Evolutionary conservation across 345 rosid species (phyloP).

Genomic region (Aurinia saxatilis): DNA sequence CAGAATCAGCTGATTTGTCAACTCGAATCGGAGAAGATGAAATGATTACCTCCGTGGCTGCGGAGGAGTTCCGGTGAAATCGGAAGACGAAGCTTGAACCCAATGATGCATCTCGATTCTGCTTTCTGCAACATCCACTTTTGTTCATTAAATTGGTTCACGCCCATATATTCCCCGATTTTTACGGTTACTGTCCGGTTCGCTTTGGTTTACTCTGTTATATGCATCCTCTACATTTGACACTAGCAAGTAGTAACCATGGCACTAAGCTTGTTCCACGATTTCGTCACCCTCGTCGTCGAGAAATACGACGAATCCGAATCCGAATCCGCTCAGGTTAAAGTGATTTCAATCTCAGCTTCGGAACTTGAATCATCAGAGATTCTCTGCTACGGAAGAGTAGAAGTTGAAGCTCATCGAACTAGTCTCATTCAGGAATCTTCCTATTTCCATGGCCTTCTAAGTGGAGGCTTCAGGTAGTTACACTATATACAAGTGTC

Average conservation of each 20-base stretch:
- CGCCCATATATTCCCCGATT: not conserved
- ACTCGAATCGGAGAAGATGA: not conserved
- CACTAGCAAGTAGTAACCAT: conserved; percentile 8
- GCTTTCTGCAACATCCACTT: conserved; percentile 1
- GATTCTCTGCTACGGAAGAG: conserved; percentile 33
- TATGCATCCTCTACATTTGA: not conserved
- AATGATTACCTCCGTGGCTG: conserved; percentile 66
- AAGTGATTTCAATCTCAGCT: conserved; percentile 35
- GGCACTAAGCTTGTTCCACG: conserved; percentile 39
- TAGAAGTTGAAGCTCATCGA: conserved; percentile 45
- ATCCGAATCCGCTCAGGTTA: not conserved
- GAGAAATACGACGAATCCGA: conserved; percentile 23
- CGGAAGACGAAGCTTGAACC: conserved; percentile 80
- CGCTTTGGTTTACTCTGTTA: not conserved
- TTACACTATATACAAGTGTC: no score
- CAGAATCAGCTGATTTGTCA: conserved; percentile 1
- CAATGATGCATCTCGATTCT: conserved; percentile 73
- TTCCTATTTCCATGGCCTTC: conserved; percentile 55
- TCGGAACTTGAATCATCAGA: conserved; percentile 29
- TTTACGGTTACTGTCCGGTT: not conserved
- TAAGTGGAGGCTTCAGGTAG: conserved; percentile 63
- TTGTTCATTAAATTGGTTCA: no score
- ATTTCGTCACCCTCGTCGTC: conserved; percentile 32
- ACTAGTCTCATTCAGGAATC: conserved; percentile 45
- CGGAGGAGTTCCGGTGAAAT: conserved; percentile 69